Evolutionary conservation across 768 basidiomycete species (phyloP).

Genomic region (Hygrophorus pudorinus): DNA sequence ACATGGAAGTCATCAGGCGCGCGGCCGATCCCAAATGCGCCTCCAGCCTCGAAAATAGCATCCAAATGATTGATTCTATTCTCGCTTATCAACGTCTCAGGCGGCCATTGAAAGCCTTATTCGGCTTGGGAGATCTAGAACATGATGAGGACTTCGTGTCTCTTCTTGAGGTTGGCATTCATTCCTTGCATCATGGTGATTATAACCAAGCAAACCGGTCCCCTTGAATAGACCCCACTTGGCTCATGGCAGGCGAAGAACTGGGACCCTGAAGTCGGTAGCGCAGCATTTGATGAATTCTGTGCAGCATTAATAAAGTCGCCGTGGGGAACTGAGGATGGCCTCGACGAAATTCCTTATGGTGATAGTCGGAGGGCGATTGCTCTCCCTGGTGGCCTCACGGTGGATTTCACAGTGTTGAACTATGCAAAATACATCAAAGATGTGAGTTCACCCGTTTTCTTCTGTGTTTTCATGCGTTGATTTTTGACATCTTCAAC

Average conservation of each 20-base stretch:
- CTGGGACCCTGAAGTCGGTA: conserved; percentile 73
- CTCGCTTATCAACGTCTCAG: conserved; percentile 40
- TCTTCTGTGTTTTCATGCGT: neutral
- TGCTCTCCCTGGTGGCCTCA: conserved; percentile 32
- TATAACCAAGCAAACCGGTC: conserved; percentile 3
- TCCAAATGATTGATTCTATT: conserved; percentile 52
- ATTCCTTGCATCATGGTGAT: conserved; percentile 14
- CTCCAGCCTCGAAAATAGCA: conserved; percentile 42
- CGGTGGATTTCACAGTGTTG: conserved; percentile 48
- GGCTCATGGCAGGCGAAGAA: conserved; percentile 74
- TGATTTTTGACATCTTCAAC: neutral
- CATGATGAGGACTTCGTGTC: conserved; percentile 76
- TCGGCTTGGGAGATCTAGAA: conserved; percentile 59
- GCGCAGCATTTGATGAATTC: conserved; percentile 56
- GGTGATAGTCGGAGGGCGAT: conserved; percentile 40
- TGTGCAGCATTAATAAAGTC: conserved; percentile 47
- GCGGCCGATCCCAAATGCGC: conserved; percentile 60
- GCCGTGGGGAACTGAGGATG: conserved; percentile 18
- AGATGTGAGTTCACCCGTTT: conserved; percentile 30
- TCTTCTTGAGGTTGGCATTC: conserved; percentile 42
- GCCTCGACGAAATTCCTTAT: conserved; percentile 32
- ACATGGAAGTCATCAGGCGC: conserved; percentile 71
- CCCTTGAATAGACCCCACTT: conserved; percentile 40
- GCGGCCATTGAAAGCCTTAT: conserved; percentile 54
- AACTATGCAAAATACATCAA: conserved; percentile 77